Conservation (phyloP, 768 basidiomycete genomes). For the Boletales sp. region DNA sequence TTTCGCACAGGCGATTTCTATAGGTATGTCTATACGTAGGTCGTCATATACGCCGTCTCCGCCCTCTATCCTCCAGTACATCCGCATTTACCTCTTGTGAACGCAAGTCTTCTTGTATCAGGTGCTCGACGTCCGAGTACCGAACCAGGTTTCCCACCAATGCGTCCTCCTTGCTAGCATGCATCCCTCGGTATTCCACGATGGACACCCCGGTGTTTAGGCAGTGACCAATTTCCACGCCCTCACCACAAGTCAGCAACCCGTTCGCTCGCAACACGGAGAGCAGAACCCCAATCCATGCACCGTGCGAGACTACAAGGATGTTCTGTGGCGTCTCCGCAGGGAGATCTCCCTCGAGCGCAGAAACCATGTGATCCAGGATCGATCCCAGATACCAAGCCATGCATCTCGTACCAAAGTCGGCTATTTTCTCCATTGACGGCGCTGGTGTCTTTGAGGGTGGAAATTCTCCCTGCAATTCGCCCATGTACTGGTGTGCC, state of each 20-base stretch:
- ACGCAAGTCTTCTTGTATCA: conserved; percentile 29
- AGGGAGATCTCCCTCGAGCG: conserved; percentile 21
- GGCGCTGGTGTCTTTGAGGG: conserved; percentile 15
- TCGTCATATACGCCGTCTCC: conserved; percentile 8
- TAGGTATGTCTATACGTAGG: conserved; percentile 8
- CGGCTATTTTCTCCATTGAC: conserved; percentile 25
- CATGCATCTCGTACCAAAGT: conserved; percentile 47
- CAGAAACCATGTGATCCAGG: conserved; percentile 25
- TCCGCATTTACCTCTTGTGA: conserved; percentile 53
- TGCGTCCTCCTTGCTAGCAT: conserved; percentile 4
- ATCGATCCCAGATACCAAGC: conserved; percentile 61
- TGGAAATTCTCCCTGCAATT: conserved; percentile 48
- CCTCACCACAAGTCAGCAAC: conserved; percentile 34
- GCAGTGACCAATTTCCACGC: conserved; percentile 22
- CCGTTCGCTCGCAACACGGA: conserved; percentile 42
- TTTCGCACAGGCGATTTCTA: background rate
- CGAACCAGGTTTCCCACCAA: conserved; percentile 40
- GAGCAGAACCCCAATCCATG: conserved; percentile 54
- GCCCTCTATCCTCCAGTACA: conserved; percentile 21
- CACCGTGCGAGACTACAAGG: conserved; percentile 67
- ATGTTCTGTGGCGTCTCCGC: conserved; percentile 34
- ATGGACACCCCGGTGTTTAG: conserved; percentile 43
- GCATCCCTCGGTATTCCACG: conserved; percentile 47
- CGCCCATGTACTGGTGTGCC: conserved; percentile 52
- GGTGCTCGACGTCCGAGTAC: conserved; percentile 56